phyloP scores from a whole-genome alignment of 345 rosid genomes.

The Eucalyptus marginata region DNA sequence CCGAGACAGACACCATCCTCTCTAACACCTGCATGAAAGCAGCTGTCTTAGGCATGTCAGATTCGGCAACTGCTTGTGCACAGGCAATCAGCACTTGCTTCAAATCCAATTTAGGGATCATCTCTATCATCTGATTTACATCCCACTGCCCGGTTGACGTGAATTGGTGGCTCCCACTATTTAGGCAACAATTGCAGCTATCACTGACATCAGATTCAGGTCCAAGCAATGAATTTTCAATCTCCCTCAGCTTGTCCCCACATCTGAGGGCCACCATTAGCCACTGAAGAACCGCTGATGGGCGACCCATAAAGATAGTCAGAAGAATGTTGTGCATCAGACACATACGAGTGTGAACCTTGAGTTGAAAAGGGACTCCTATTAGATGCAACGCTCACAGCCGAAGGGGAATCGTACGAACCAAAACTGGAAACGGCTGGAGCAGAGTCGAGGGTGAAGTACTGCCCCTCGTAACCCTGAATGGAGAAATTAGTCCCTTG shows the following conservation, averaged over 20 bases:
- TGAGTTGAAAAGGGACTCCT: slow-evolving; percentile 71
- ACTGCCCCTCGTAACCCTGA: slow-evolving; percentile 37
- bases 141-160: slow-evolving; percentile 24
- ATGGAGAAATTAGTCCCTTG: slow-evolving; percentile 27
- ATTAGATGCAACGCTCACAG: slow-evolving; percentile 49
- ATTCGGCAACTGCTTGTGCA: slow-evolving; percentile 52
- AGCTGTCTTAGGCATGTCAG: slow-evolving; percentile 29
- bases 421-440: slow-evolving; percentile 24
- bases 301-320: slow-evolving; percentile 67
- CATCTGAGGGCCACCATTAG: slow-evolving; percentile 31
- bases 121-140: slow-evolving; percentile 29
- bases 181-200: slow-evolving; percentile 39
- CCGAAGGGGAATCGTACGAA: slow-evolving; percentile 58
- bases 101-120: slow-evolving; percentile 51
- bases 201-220: slow-evolving; percentile 39
- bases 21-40: slow-evolving; percentile 62
- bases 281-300: slow-evolving; percentile 52
- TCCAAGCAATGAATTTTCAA: slow-evolving; percentile 57
- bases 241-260: slow-evolving; percentile 59
- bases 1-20: slow-evolving; percentile 80
- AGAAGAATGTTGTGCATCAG: slow-evolving; percentile 59
- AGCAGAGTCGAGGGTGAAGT: slow-evolving; percentile 81
- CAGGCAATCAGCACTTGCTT: slow-evolving; percentile 48
- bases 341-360: slow-evolving; percentile 70
- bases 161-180: slow-evolving; percentile 17